These are phyloP conservation scores for Fusarium fujikuroi DNA, from an alignment of 2,329 filamentous ascomycete species.

Conservation along the genomic window DNA sequence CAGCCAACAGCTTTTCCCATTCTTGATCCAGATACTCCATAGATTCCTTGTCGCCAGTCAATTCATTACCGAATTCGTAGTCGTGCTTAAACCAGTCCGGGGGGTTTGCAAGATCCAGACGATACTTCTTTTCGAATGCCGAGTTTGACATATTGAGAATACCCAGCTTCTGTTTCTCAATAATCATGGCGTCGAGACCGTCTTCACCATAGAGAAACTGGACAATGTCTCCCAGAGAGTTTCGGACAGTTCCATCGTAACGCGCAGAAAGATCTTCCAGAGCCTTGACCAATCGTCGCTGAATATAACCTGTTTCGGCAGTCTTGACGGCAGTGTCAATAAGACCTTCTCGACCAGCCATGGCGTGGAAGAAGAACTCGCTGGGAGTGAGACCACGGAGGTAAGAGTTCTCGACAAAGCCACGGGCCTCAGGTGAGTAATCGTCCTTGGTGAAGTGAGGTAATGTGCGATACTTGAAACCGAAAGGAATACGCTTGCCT, in stretches of 20 bases:
- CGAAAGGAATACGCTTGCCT: constrained; percentile 98
- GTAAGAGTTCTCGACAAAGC: constrained; percentile 99
- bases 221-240: constrained; percentile 94
- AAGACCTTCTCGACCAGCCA: constrained; percentile 99
- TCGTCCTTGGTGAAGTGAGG: constrained; percentile 99
- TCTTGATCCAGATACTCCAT: constrained; percentile 90
- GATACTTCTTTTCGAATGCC: constrained; percentile 83
- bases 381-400: constrained; percentile 93
- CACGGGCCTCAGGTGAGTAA: constrained; percentile 95
- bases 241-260: constrained; percentile 96
- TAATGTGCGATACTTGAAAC: constrained; percentile 97
- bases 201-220: constrained; percentile 99
- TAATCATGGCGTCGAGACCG: constrained; percentile 90
- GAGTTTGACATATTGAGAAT: constrained; percentile 82
- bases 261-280: constrained; percentile 97
- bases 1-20: constrained; percentile 80
- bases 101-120: constrained; percentile 74
- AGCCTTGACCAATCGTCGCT: constrained; percentile 97
- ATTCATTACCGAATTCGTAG: constrained; percentile 83
- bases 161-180: constrained; percentile 92
- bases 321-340: constrained; percentile 99
- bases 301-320: constrained; percentile 98
- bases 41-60: constrained; percentile 86
- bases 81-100: constrained; percentile 69
- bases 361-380: constrained; percentile 99